A percentile compares a stretch with the other conserved stretches of the same genome.
Conservation (phyloP, 2,329 filamentous ascomycete species). For the Dothistroma septosporum region DNA sequence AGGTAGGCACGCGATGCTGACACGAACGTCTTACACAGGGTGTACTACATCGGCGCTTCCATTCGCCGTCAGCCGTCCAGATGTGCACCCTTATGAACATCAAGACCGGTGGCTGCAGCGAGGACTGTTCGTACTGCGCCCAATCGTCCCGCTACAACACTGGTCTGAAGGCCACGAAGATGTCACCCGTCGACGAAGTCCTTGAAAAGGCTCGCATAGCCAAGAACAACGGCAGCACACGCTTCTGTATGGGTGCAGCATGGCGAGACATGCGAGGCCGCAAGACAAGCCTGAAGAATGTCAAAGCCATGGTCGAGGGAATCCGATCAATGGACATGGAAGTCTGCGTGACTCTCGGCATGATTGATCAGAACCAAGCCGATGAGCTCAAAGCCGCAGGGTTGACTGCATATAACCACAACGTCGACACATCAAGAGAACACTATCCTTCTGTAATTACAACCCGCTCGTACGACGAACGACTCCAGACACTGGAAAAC, state of each 20-base stretch:
- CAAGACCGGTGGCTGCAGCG: slow-evolving; percentile 86
- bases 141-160: slow-evolving; percentile 78
- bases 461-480: slow-evolving; percentile 81
- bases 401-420: slow-evolving; percentile 90
- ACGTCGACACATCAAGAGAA: slow-evolving; percentile 84
- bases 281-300: slow-evolving; percentile 76
- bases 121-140: slow-evolving; percentile 90
- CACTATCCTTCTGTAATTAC: slow-evolving; percentile 85
- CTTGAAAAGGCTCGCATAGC: slow-evolving; percentile 72
- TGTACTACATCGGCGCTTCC: slow-evolving; percentile 76
- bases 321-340: slow-evolving; percentile 83
- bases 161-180: slow-evolving; percentile 73
- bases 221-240: slow-evolving; percentile 77
- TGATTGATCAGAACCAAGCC: slow-evolving; percentile 76
- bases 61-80: slow-evolving; percentile 77
- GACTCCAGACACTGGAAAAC: slow-evolving; percentile 71
- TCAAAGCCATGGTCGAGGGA: slow-evolving; percentile 79
- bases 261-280: slow-evolving; percentile 93
- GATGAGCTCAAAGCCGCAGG: slow-evolving; percentile 78
- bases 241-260: slow-evolving; percentile 93
- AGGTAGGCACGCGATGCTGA: slow-evolving; percentile 1
- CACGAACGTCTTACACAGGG: slow-evolving; percentile 49
- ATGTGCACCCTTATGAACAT: slow-evolving; percentile 96
- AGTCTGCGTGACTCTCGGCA: slow-evolving; percentile 86
- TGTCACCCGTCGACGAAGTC: slow-evolving; percentile 75